Percentiles rank a stretch among this genome's conserved stretches.
Evolutionary conservation across 768 basidiomycete genomes (phyloP).

Genomic region (Lactifluus rugatus): DNA sequence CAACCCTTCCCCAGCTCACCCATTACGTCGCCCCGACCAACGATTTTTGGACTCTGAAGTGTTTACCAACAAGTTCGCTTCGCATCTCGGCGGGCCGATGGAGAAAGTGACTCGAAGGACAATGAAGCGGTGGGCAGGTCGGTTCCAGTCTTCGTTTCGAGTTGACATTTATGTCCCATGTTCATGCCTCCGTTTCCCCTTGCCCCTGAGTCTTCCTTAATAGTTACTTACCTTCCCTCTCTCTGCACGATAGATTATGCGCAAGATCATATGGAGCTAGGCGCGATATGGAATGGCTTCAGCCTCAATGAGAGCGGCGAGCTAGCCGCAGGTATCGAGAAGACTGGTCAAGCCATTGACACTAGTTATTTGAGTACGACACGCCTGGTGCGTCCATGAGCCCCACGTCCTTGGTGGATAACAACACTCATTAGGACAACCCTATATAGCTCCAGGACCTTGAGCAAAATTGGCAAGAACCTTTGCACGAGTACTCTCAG

Average conservation of each 20-base stretch:
- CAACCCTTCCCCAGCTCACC: constrained; percentile 79
- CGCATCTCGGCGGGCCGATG: constrained; percentile 85
- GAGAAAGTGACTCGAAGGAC: constrained; percentile 91
- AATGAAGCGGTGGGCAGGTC: constrained; percentile 92
- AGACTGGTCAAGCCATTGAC: constrained; percentile 94
- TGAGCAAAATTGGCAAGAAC: constrained; percentile 93
- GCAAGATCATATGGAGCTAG: constrained; percentile 84
- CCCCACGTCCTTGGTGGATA: neutral
- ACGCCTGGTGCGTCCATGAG: constrained; percentile 51
- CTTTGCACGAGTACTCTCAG: constrained; percentile 90
- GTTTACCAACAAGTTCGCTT: constrained; percentile 92
- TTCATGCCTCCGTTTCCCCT: neutral
- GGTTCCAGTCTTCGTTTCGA: constrained; percentile 20
- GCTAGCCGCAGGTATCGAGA: constrained; percentile 82
- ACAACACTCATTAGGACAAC: neutral
- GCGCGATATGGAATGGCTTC: constrained; percentile 86
- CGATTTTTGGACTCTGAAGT: constrained; percentile 92
- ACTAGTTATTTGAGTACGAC: constrained; percentile 89
- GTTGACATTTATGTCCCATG: neutral
- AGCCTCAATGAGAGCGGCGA: constrained; percentile 74
- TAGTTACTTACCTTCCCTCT: neutral
- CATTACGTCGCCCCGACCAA: constrained; percentile 88
- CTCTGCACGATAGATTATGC: constrained; percentile 46
- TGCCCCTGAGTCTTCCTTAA: neutral
- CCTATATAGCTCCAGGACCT: constrained; percentile 72